Conservation (phyloP, 805 yeast genomes). For the Isabelozyma pseudorhagii region DNA sequence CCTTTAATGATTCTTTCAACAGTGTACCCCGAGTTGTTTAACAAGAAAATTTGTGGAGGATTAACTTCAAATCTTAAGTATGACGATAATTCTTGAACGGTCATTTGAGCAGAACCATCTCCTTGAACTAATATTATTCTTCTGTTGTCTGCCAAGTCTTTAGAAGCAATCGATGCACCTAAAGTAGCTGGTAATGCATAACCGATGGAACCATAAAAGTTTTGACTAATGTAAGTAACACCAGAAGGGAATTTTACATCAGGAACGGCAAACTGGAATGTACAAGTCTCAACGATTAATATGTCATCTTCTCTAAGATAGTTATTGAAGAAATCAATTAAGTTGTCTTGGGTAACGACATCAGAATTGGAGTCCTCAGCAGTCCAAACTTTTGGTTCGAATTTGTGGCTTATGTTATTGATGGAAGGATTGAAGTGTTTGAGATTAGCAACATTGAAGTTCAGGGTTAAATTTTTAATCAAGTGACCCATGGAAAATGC, state of each 20-base stretch:
- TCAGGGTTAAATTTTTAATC: constrained; percentile 23
- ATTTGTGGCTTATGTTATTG: constrained; percentile 14
- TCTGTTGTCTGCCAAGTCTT: constrained; percentile 47
- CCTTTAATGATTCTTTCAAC: constrained; percentile 88
- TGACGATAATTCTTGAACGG: constrained; percentile 77
- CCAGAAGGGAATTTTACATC: constrained; percentile 61
- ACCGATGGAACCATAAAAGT: constrained; percentile 83
- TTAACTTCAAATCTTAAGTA: constrained; percentile 56
- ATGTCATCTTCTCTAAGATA: constrained; percentile 60
- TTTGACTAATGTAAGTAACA: constrained; percentile 56
- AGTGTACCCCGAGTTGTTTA: constrained; percentile 87
- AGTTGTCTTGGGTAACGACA: constrained; percentile 26
- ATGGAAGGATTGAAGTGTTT: constrained; percentile 1
- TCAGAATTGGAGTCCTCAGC: constrained; percentile 3
- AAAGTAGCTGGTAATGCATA: constrained; percentile 83
- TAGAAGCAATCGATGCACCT: constrained; percentile 74
- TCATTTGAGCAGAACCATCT: constrained; percentile 95
- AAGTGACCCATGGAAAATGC: constrained; percentile 29
- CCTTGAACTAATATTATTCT: constrained; percentile 78
- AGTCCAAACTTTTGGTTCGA: constrained; percentile 7
- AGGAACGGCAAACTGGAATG: constrained; percentile 74
- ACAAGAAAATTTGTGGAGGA: constrained; percentile 62
- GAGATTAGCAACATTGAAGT: constrained; percentile 13
- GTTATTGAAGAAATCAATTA: constrained; percentile 31
- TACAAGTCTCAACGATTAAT: constrained; percentile 79